Conservation (phyloP, 140 eudicot species). For the Senecio squalidus region DNA sequence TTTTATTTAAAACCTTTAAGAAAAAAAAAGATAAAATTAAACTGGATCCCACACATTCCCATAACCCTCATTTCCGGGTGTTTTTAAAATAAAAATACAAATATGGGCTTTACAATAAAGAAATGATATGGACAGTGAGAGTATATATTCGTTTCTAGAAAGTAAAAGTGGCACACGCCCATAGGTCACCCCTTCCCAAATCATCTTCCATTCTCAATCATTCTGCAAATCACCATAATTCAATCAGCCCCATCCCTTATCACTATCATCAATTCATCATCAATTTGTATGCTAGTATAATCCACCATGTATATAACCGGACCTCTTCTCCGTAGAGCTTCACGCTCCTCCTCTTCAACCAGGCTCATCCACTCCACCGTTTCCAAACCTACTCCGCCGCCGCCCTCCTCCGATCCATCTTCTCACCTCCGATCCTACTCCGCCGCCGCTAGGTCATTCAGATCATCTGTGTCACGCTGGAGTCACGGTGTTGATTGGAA, state of each 20-base stretch:
- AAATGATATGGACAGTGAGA: too few species aligned
- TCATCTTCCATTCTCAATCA: constrained; percentile 24
- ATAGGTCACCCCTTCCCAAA: constrained; percentile 19
- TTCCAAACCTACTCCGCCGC: constrained; percentile 14
- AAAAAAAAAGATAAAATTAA: too few species aligned
- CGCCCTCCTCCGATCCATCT: constrained; percentile 1
- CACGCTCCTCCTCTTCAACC: constrained; percentile 10
- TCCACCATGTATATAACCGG: constrained; percentile 31
- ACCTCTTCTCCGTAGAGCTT: constrained; percentile 30
- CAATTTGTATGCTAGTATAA: too few species aligned
- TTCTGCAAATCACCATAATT: constrained; percentile 7
- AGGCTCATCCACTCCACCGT: constrained; percentile 5
- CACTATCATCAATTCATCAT: too few species aligned
- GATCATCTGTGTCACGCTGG: constrained; percentile 38
- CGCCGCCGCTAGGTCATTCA: too few species aligned
- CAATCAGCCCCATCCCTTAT: constrained; percentile 20
- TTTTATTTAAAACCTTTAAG: too few species aligned
- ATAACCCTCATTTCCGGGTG: too few species aligned
- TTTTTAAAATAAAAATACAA: too few species aligned
- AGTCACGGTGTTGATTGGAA: constrained; percentile 54
- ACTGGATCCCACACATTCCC: too few species aligned
- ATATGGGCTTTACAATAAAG: background rate
- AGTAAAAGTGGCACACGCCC: constrained; percentile 35
- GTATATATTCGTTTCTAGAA: background rate
- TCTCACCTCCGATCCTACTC: constrained; percentile 25